Evolutionary conservation across 2,329 filamentous ascomycete species (phyloP).

Genomic region (Madurella fahalii): DNA sequence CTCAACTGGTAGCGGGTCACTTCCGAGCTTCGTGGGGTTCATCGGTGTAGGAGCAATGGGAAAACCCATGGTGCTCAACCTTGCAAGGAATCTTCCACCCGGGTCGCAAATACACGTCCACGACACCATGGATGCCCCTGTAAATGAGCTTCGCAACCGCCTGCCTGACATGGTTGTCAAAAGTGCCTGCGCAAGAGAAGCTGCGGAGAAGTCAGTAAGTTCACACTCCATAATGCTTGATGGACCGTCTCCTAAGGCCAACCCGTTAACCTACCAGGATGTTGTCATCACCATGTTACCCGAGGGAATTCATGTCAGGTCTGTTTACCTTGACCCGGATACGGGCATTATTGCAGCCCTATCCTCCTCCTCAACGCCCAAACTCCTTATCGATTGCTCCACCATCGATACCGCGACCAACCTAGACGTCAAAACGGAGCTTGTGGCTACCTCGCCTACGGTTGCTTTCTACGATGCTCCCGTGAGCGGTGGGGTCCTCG

Average conservation of each 20-base stretch:
- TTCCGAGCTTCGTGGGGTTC: slow-evolving; percentile 32
- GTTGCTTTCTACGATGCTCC: slow-evolving; percentile 35
- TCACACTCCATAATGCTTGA: neutral
- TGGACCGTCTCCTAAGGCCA: too few species aligned
- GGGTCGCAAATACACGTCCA: slow-evolving; percentile 44
- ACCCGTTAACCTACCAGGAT: slow-evolving; percentile 46
- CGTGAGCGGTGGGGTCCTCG: slow-evolving; percentile 33
- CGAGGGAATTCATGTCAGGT: slow-evolving; percentile 62
- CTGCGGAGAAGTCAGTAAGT: slow-evolving; percentile 46
- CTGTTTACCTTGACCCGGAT: slow-evolving; percentile 48
- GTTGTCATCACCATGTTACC: slow-evolving; percentile 66
- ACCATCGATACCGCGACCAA: slow-evolving; percentile 64
- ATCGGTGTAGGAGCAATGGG: slow-evolving; percentile 55
- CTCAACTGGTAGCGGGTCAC: neutral
- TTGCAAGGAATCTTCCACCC: slow-evolving; percentile 42
- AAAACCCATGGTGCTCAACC: slow-evolving; percentile 47
- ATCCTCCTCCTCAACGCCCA: slow-evolving; percentile 1
- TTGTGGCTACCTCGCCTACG: slow-evolving; percentile 32
- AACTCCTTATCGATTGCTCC: slow-evolving; percentile 66
- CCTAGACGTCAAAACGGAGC: slow-evolving; percentile 17
- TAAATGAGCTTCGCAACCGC: slow-evolving; percentile 41
- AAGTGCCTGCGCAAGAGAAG: slow-evolving; percentile 42
- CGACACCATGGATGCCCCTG: slow-evolving; percentile 41
- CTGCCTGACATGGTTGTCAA: slow-evolving; percentile 37
- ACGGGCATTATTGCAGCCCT: slow-evolving; percentile 46